These are phyloP conservation scores for Claviceps pazoutovae DNA, from an alignment of 2,329 filamentous ascomycete genomes.

Conservation along the genomic window DNA sequence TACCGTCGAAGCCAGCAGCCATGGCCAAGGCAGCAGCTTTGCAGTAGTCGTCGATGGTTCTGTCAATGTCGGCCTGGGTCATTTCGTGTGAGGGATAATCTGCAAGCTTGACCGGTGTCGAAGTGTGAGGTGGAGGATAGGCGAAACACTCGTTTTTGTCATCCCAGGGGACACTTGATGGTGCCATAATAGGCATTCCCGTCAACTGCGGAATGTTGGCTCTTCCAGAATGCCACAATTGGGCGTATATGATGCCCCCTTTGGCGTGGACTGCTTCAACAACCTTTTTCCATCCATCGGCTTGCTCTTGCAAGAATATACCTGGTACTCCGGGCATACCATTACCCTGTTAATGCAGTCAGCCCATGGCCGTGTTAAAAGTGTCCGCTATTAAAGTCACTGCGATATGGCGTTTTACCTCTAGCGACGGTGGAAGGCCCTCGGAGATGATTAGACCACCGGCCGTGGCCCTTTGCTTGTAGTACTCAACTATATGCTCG, in stretches of 20 bases:
- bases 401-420: conserved; percentile 10
- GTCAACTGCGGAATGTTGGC: conserved; percentile 23
- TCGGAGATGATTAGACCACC: conserved; percentile 31
- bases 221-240: conserved; percentile 37
- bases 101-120: conserved; percentile 26
- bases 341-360: conserved; percentile 12
- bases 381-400: background rate
- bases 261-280: conserved; percentile 48
- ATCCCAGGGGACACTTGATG: conserved; percentile 31
- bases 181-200: conserved; percentile 21
- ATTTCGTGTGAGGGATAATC: conserved; percentile 16
- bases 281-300: conserved; percentile 43
- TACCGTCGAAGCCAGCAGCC: conserved; percentile 34
- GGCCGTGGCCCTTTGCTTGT: conserved; percentile 25
- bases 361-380: background rate
- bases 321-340: conserved; percentile 37
- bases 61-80: conserved; percentile 28
- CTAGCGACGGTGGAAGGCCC: conserved; percentile 32
- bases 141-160: conserved; percentile 26
- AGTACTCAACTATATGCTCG: conserved; percentile 27
- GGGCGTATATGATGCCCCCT: conserved; percentile 45
- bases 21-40: conserved; percentile 29
- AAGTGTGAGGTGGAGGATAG: conserved; percentile 19
- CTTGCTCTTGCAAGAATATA: conserved; percentile 40
- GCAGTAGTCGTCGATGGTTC: conserved; percentile 17